These are phyloP conservation scores for Plenodomus lindquistii DNA, from an alignment of 2,329 filamentous ascomycete genomes.

Conservation along the genomic window DNA sequence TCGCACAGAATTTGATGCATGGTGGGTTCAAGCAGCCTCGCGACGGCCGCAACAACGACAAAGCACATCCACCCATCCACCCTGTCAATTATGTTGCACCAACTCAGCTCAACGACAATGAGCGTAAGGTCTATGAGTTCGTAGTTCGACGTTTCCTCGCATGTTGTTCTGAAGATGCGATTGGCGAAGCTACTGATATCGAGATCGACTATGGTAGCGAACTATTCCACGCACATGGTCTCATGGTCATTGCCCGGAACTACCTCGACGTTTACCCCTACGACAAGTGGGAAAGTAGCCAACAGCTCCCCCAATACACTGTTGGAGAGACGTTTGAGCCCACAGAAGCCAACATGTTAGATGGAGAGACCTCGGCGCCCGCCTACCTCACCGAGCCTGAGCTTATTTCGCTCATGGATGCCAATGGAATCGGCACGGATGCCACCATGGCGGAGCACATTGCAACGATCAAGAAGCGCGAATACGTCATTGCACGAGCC, in stretches of 20 bases:
- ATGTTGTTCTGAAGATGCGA: constrained; percentile 93
- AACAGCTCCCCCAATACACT: constrained; percentile 77
- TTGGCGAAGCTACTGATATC: constrained; percentile 82
- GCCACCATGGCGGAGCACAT: constrained; percentile 99
- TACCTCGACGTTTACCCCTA: constrained; percentile 96
- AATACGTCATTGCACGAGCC: constrained; percentile 75
- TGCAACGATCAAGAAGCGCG: constrained; percentile 85
- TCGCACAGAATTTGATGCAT: constrained; percentile 73
- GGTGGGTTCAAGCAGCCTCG: constrained; percentile 82
- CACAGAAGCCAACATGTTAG: constrained; percentile 82
- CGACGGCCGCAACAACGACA: constrained; percentile 86
- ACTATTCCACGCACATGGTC: constrained; percentile 76
- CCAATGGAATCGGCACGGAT: constrained; percentile 96
- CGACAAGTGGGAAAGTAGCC: constrained; percentile 91
- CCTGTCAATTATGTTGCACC: constrained; percentile 83
- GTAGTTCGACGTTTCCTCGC: constrained; percentile 89
- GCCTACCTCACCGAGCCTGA: constrained; percentile 93
- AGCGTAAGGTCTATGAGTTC: constrained; percentile 87
- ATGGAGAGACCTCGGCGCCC: constrained; percentile 87
- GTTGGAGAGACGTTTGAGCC: constrained; percentile 84
- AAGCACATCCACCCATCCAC: constrained; percentile 96
- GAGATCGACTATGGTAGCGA: constrained; percentile 85
- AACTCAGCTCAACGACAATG: constrained; percentile 62
- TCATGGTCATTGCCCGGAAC: constrained; percentile 85
- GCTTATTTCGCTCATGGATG: constrained; percentile 95